Base-by-base conservation (phyloP, 2,329 filamentous ascomycete genomes). In the Tolypocladium pustulatum region DNA sequence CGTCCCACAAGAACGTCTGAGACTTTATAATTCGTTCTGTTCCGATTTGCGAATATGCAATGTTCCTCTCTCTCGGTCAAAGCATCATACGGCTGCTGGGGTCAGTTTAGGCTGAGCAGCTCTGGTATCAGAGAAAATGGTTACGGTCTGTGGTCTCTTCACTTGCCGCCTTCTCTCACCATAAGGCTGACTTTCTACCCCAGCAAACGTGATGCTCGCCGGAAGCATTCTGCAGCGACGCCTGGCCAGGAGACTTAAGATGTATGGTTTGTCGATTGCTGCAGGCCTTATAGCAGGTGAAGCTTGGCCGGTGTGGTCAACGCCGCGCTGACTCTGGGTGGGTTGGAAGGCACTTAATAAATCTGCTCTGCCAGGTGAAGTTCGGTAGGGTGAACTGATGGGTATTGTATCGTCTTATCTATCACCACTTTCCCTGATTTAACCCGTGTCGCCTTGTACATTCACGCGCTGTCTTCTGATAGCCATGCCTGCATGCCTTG, bases 211-310 rank as follows among this genome's bases (percentile, higher is more conserved):
- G 2, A 81, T 84, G 70, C 66, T 80, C 37, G 79, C 82, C n/a
- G 84, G 83, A 5, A 74, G 81, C 7, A 70, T 79, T 13, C 72
- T 77, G 83, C 72, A 69, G 56, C 84, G 79, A 72, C 77, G 71
- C 61, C 78, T 73, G 61, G 71, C 75, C 7, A 75, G 73, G 60
- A 70, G 66, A 58, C 85, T 81, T 61, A 81, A 83, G 57, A 75
- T 77, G 58, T 84, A 81, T 65, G 81, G 77, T 4, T 86, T 81
- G 61, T 81, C 81, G 2, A 73, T 85, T 57, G 83, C 84, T 0
- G 83, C 83, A 20, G 83, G 84, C 59, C 68, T 85, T 56, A 84
- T 86, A 63, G 83, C 83, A 1, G 83, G 84, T 2, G 83, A 86
- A 69, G 83, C 55, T 78, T 86, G 57, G 84, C 81, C 5, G 84